A percentile compares a stretch with the other conserved stretches of the same genome.
Evolutionary conservation across 441 rosid species (phyloP).

Genomic region (Euphorbia celastroides): DNA sequence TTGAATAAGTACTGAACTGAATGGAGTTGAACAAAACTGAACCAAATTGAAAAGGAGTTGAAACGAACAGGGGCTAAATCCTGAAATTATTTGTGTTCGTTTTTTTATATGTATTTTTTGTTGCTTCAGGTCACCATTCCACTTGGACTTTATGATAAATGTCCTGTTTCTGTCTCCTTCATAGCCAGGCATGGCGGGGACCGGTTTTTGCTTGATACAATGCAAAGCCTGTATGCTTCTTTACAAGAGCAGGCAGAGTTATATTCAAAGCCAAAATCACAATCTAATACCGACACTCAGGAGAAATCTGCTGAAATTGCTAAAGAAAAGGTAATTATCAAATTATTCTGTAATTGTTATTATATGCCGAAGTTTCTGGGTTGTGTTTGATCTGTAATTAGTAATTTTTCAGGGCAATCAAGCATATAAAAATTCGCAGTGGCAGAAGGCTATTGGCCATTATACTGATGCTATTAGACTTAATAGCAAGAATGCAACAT

Average conservation of each 20-base stretch:
- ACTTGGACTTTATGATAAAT: too few relatives aligned
- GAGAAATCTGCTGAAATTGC: constrained; percentile 73
- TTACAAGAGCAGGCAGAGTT: constrained; percentile 67
- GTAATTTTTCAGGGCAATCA: too few relatives aligned
- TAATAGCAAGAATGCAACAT: constrained; percentile 93
- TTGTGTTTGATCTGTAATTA: constrained; percentile 15
- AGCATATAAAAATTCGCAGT: constrained; percentile 83
- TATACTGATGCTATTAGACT: too few relatives aligned
- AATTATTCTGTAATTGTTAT: background rate
- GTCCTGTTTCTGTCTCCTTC: too few relatives aligned
- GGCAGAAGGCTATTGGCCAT: constrained; percentile 75
- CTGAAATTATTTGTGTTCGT: too few relatives aligned
- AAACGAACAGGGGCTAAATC: too few relatives aligned
- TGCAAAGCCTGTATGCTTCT: constrained; percentile 57
- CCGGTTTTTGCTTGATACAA: constrained; percentile 79
- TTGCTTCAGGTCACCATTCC: constrained; percentile 69
- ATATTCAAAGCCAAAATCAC: constrained; percentile 43
- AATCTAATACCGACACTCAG: constrained; percentile 33
- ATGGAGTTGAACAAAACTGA: too few relatives aligned
- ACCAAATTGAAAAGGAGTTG: too few relatives aligned
- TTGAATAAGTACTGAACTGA: too few relatives aligned
- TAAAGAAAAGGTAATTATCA: constrained; percentile 67
- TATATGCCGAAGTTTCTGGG: background rate
- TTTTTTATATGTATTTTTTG: constrained; percentile 10
- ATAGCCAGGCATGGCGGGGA: constrained; percentile 89